Percentiles rank a stretch among this genome's conserved stretches.
phyloP scores from a whole-genome alignment of 768 basidiomycete species.

The Tricholoma sp. region DNA sequence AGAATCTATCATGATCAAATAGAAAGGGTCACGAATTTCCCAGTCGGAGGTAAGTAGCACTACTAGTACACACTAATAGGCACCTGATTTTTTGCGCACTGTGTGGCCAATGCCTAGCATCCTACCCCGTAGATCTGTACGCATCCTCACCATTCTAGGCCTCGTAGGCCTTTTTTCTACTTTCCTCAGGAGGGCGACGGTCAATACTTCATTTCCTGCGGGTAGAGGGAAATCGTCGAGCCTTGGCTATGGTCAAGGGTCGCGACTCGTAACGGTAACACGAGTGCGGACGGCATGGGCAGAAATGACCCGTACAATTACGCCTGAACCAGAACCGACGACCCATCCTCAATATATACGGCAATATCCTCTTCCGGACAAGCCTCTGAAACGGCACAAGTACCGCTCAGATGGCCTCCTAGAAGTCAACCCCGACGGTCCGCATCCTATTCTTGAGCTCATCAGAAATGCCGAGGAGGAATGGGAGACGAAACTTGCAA shows the following conservation, averaged over 20 bases:
- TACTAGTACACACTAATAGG: too few relatives aligned
- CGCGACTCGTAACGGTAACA: conserved; percentile 7
- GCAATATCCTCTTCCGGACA: not conserved
- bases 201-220: not conserved
- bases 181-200: not conserved
- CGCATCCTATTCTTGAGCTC: conserved; percentile 77
- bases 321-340: conserved; percentile 6
- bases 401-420: conserved; percentile 37
- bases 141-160: not conserved
- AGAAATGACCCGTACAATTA: conserved; percentile 5
- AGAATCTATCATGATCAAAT: too few relatives aligned
- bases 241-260: not conserved
- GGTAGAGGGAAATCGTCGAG: not conserved
- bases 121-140: not conserved
- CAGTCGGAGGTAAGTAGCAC: too few relatives aligned
- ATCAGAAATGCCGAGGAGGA: conserved; percentile 64
- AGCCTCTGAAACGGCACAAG: conserved; percentile 22
- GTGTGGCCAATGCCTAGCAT: not conserved
- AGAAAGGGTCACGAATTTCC: too few relatives aligned
- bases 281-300: conserved; percentile 12
- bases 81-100: too few relatives aligned
- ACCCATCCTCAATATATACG: not conserved
- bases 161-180: not conserved
- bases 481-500: conserved; percentile 54
- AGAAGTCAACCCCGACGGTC: conserved; percentile 32